Conservation (phyloP, 2,329 filamentous ascomycete species). For the Trichoderma breve region DNA sequence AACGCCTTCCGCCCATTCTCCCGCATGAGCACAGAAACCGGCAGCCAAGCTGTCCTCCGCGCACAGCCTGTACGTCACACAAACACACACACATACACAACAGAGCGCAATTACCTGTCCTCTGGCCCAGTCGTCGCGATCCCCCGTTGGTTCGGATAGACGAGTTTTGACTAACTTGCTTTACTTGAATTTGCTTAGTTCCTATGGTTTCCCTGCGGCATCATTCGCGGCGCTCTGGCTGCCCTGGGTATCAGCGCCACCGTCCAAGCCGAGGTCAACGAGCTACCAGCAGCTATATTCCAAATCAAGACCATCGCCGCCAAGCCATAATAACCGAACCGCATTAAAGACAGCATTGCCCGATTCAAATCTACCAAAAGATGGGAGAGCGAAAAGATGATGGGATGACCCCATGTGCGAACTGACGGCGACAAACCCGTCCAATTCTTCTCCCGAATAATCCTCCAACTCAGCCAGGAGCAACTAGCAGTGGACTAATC, state of each 20-base stretch:
- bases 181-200: constrained; percentile 56
- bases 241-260: constrained; percentile 87
- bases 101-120: too few species aligned
- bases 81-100: neutral
- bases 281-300: constrained; percentile 86
- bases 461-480: neutral
- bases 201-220: constrained; percentile 90
- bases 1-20: constrained; percentile 84
- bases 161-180: constrained; percentile 5
- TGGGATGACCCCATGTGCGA: neutral
- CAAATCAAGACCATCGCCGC: constrained; percentile 83
- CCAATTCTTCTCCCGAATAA: neutral
- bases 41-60: constrained; percentile 67
- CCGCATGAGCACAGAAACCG: constrained; percentile 81
- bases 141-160: neutral
- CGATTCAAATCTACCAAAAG: neutral
- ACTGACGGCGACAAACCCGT: neutral
- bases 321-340: constrained; percentile 33
- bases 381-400: neutral
- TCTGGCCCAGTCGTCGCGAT: too few species aligned
- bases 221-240: constrained; percentile 89
- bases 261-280: constrained; percentile 85
- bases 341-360: neutral
- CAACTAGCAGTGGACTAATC: neutral
- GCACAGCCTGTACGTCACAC: constrained; percentile 70